Conservation (phyloP, 2,329 filamentous ascomycete species). For the Alternaria sp. region DNA sequence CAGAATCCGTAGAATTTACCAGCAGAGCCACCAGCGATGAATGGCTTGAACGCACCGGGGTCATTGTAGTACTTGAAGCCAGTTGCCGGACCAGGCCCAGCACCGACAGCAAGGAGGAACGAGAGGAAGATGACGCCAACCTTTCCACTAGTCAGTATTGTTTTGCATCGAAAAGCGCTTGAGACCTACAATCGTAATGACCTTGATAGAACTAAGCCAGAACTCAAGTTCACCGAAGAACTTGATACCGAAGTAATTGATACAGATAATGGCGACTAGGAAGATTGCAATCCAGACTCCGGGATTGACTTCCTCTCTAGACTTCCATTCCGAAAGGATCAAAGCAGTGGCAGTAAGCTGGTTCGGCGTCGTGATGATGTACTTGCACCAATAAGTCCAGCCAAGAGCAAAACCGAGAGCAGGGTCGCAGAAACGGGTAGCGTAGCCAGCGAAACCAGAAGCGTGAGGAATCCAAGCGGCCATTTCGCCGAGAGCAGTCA, state of each 20-base stretch:
- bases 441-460: conserved; percentile 82
- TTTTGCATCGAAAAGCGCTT: neutral
- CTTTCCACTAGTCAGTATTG: neutral
- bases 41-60: conserved; percentile 53
- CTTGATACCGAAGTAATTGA: conserved; percentile 65
- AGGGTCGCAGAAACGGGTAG: conserved; percentile 78
- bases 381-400: conserved; percentile 69
- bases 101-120: conserved; percentile 53
- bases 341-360: conserved; percentile 81
- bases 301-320: conserved; percentile 70
- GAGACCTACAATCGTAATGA: conserved; percentile 48
- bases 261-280: conserved; percentile 50
- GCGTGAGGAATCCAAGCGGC: conserved; percentile 79
- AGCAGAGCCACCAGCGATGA: conserved; percentile 39
- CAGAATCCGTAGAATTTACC: conserved; percentile 60
- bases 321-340: conserved; percentile 79
- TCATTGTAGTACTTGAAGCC: conserved; percentile 55
- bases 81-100: conserved; percentile 49
- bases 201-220: conserved; percentile 56
- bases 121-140: conserved; percentile 54
- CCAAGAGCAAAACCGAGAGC: conserved; percentile 76
- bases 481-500: conserved; percentile 85
- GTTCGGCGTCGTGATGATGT: conserved; percentile 85
- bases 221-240: conserved; percentile 59
- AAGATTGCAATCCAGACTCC: conserved; percentile 77